A percentile compares a stretch with the other conserved stretches of the same genome.
phyloP scores from a whole-genome alignment of 352 stramenopile species.

The Phytophthora podocarpi region DNA sequence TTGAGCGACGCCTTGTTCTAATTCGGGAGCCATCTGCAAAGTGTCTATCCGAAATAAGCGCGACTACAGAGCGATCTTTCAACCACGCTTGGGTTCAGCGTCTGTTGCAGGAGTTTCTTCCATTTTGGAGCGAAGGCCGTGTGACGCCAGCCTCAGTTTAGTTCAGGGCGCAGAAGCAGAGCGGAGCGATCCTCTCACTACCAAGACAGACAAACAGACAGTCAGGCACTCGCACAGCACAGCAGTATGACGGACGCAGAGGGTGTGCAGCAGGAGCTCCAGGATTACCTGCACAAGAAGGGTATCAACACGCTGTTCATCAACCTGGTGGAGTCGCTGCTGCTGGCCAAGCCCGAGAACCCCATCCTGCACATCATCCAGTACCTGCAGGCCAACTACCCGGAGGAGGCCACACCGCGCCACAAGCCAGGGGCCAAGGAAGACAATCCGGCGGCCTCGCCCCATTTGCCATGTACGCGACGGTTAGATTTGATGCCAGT shows the following conservation, averaged over 20 bases:
- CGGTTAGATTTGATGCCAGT: not conserved
- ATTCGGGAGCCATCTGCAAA: too few relatives aligned
- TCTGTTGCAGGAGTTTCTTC: conserved; percentile 32
- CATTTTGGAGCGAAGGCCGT: conserved; percentile 31
- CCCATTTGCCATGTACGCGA: conserved; percentile 34
- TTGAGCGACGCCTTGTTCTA: too few relatives aligned
- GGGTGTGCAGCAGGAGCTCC: conserved; percentile 89
- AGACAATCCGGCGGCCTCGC: conserved; percentile 50
- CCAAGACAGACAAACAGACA: conserved; percentile 7
- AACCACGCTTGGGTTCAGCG: conserved; percentile 23
- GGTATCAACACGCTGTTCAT: conserved; percentile 94
- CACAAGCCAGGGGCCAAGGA: conserved; percentile 52
- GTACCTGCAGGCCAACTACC: conserved; percentile 90
- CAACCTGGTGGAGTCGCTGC: conserved; percentile 91
- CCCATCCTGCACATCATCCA: conserved; percentile 90
- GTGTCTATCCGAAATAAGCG: too few relatives aligned
- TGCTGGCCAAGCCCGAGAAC: conserved; percentile 91
- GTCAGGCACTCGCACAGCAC: too few relatives aligned
- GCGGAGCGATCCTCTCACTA: conserved; percentile 3
- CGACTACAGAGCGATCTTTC: conserved; percentile 28
- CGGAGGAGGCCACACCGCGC: conserved; percentile 69
- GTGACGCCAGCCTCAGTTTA: conserved; percentile 39
- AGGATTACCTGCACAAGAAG: conserved; percentile 92
- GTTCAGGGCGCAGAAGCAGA: conserved; percentile 1
- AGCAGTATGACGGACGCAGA: conserved; percentile 83